Conservation (phyloP, 1,284 basidiomycete species). For the Austroboletus novae-zelandiae region DNA sequence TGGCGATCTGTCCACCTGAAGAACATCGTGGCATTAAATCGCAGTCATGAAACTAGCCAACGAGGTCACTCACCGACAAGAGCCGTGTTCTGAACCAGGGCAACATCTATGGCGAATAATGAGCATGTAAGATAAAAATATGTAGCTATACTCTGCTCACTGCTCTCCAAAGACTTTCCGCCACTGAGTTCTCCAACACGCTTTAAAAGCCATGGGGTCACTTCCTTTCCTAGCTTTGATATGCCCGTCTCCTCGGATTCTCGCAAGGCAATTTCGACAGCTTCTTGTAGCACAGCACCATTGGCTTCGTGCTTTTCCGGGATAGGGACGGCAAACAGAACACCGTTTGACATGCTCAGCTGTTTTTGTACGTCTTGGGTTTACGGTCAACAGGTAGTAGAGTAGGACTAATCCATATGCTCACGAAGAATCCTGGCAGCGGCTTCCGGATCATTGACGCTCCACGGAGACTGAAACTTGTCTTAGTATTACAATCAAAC, state of each 20-base stretch:
- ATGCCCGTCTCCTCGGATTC: conserved; percentile 86
- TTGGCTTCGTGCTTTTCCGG: conserved; percentile 70
- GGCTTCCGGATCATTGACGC: conserved; percentile 52
- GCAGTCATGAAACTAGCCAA: background rate
- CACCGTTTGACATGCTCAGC: conserved; percentile 68
- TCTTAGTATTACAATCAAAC: conserved; percentile 4
- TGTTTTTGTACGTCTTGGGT: conserved; percentile 56
- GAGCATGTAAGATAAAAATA: background rate
- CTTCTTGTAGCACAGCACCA: conserved; percentile 72
- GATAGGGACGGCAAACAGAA: conserved; percentile 89
- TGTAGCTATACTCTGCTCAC: conserved; percentile 42
- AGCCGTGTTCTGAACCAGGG: conserved; percentile 92
- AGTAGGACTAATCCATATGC: conserved; percentile 22
- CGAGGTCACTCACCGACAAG: conserved; percentile 58
- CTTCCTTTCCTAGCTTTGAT: conserved; percentile 83
- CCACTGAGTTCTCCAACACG: conserved; percentile 82
- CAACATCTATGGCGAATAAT: conserved; percentile 61
- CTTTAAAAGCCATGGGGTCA: conserved; percentile 91
- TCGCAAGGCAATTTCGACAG: conserved; percentile 82
- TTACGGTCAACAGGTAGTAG: conserved; percentile 7
- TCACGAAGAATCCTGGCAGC: conserved; percentile 74
- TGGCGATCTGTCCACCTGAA: conserved; percentile 77
- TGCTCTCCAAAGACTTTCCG: conserved; percentile 72
- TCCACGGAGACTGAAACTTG: conserved; percentile 63
- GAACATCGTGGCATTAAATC: conserved; percentile 1